These are phyloP conservation scores for Phalaenopsis hybrid DNA, from an alignment of 116 monocot species.

Conservation along the genomic window DNA sequence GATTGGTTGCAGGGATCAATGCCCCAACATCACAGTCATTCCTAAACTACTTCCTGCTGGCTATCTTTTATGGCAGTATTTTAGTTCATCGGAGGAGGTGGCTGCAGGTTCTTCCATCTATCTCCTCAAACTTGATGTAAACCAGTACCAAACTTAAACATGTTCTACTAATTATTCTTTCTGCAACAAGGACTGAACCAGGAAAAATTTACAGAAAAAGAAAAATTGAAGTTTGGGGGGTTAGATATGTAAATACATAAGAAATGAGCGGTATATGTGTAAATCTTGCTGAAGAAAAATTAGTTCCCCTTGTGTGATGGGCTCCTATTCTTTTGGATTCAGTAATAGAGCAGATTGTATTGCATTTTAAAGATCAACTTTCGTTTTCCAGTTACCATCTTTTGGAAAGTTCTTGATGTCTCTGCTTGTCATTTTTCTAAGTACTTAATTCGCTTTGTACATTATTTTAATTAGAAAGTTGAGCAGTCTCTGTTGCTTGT, in stretches of 20 bases:
- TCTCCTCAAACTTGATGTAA: no score
- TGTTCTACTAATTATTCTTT: no score
- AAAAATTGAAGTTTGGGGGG: no score
- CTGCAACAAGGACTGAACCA: no score
- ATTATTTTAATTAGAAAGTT: background rate
- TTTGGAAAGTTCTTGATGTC: background rate
- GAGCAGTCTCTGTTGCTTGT: background rate
- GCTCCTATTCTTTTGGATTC: no score
- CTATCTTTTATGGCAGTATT: constrained; percentile 45
- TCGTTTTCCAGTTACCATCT: background rate
- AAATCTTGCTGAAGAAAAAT: background rate
- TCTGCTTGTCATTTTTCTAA: background rate
- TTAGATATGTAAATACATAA: no score
- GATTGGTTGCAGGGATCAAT: constrained; percentile 52
- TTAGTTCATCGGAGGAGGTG: constrained; percentile 38
- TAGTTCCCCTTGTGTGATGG: background rate
- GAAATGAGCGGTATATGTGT: no score
- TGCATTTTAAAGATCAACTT: background rate
- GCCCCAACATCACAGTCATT: constrained; percentile 92
- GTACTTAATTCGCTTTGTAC: background rate
- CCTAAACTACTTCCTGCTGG: constrained; percentile 71
- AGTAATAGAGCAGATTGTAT: background rate
- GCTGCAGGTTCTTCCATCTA: constrained; percentile 35
- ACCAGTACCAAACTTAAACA: no score
- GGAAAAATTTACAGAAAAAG: no score